A percentile compares a stretch with the other conserved stretches of the same genome.
Evolutionary conservation across 2,329 filamentous ascomycete species (phyloP).

Genomic region (Chaetomium olivaceum): DNA sequence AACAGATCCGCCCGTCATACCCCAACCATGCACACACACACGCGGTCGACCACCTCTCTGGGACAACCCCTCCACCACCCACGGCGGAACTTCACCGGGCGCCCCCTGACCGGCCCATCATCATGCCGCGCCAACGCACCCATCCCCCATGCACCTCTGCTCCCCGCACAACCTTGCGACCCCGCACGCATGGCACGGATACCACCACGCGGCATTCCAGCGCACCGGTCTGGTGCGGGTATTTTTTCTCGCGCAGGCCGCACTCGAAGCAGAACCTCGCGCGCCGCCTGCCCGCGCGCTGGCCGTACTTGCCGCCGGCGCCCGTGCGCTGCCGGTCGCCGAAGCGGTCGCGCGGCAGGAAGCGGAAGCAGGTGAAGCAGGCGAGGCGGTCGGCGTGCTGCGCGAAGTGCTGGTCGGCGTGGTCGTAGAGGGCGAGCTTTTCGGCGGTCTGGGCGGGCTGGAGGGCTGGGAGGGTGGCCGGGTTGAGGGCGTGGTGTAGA

Average conservation of each 20-base stretch:
- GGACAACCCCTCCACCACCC: slow-evolving; percentile 7
- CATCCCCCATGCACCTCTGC: background rate
- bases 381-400: slow-evolving; percentile 19
- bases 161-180: background rate
- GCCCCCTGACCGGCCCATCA: background rate
- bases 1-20: slow-evolving; percentile 12
- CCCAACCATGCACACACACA: slow-evolving; percentile 11
- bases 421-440: slow-evolving; percentile 18
- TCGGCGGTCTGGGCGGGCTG: no score
- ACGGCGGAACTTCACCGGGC: background rate
- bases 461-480: slow-evolving; percentile 1
- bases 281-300: background rate
- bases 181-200: slow-evolving; percentile 15
- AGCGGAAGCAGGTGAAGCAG: slow-evolving; percentile 22
- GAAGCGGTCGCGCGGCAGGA: slow-evolving; percentile 13
- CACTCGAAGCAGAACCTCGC: slow-evolving; percentile 25
- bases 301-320: no score
- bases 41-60: slow-evolving; percentile 2
- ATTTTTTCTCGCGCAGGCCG: slow-evolving; percentile 23
- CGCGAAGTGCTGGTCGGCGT: slow-evolving; percentile 16
- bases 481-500: slow-evolving; percentile 10
- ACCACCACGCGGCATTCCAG: background rate
- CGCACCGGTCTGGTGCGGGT: slow-evolving; percentile 17
- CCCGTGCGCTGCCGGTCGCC: slow-evolving; percentile 2
- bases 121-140: background rate